A percentile compares a stretch with the other conserved stretches of the same genome.
phyloP scores from a whole-genome alignment of 2,329 filamentous ascomycete species.

The Sporothrix brasiliensis region DNA sequence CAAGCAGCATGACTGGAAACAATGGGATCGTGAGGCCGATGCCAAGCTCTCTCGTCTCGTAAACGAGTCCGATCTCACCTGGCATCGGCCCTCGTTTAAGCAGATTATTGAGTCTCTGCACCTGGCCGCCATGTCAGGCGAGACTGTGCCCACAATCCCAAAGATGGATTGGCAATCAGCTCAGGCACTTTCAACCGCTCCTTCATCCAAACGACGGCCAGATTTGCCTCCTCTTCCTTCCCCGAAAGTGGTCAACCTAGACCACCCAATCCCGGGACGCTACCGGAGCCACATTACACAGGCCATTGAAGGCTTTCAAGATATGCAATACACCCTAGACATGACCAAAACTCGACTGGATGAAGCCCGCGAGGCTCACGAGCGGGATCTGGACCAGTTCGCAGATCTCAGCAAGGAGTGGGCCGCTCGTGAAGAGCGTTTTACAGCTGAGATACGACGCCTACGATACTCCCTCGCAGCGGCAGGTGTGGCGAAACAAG shows the following conservation, averaged over 20 bases:
- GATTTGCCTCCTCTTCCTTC: not conserved
- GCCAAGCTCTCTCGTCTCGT: not conserved
- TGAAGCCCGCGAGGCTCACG: slow-evolving; percentile 41
- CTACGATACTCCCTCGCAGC: slow-evolving; percentile 42
- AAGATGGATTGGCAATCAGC: not conserved
- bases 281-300: slow-evolving; percentile 50
- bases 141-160: slow-evolving; percentile 23
- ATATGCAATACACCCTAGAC: slow-evolving; percentile 38
- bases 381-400: slow-evolving; percentile 44
- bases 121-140: slow-evolving; percentile 47
- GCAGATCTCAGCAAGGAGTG: slow-evolving; percentile 46
- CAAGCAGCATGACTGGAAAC: slow-evolving; percentile 9
- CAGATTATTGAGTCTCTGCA: slow-evolving; percentile 52
- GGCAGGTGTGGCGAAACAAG: slow-evolving; percentile 27
- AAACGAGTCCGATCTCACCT: slow-evolving; percentile 37
- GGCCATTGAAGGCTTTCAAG: slow-evolving; percentile 45
- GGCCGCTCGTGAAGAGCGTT: slow-evolving; percentile 45
- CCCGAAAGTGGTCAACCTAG: not conserved
- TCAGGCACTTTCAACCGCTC: not conserved
- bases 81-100: slow-evolving; percentile 49
- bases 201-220: not conserved
- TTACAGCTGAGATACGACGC: slow-evolving; percentile 47
- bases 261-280: slow-evolving; percentile 45
- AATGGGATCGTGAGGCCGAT: not conserved
- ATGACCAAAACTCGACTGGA: slow-evolving; percentile 38